Base-by-base conservation (phyloP, 1,139 yeast genomes). In the Lodderomyces metapsilosis region DNA sequence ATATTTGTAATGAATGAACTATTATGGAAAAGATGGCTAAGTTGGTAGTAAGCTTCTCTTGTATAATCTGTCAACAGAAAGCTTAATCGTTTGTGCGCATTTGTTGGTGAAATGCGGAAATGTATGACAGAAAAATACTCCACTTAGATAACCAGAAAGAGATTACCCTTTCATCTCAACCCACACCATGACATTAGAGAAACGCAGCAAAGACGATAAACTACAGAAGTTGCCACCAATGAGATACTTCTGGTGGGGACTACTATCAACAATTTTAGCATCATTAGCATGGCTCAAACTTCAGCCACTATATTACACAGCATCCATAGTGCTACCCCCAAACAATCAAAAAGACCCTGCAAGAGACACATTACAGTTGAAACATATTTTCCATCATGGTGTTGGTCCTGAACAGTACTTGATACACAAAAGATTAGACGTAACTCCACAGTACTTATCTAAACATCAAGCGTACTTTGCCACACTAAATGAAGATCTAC, bases 341-440 rank as follows among this genome's bases (percentile, higher is more conserved):
- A 28, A 5, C 32, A 15, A 5, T 7, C 11, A 28, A 3, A 18
- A 28, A 4, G n/a, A 28, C 11, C 11, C 9, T 8, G 22, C 5
- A 15, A 17, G 37, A 11, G 41, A 47, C 17, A 38, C 44, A 15
- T 66, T 68, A 52, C 64, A 56, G 41, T 52, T 72, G 18, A 68
- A 62, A 44, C 83, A 78, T 53, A 71, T 78, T 5, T 75, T 64
- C 49, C 84, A 78, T 52, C 80, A 74, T 50, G 79, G 78, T 15
- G 61, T 78, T 0, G 77, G 76, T 2, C 45, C 59, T 5, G 45
- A 55, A 18, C 45, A 62, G 39, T 58, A 66, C 42, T 57, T 55
- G 20, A 47, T 59, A 0, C 81, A 75, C 50, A 59, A 68, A 25
- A 54, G 80, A 38, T 56, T 78, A 25, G 83, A 78, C 47, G 59